Evolutionary conservation across 768 basidiomycete species (phyloP), one percentile per base, ranked within the genome.

Genomic region (Hypsizygus marmoreus): DNA sequence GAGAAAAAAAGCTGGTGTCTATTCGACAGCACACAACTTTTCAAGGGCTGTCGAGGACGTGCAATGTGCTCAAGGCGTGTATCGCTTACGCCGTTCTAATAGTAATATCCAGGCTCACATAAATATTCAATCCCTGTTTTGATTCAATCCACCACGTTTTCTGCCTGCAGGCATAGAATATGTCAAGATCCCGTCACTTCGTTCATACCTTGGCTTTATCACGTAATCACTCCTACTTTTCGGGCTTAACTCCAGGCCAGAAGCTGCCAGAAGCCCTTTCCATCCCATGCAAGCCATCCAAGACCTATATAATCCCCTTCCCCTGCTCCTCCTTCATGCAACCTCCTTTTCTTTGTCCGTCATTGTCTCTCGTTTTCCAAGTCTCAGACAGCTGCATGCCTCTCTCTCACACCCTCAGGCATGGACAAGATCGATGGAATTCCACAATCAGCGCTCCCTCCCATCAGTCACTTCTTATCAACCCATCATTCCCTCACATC

Each of bases 151-250:
- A 69, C 69, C 77, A 86, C 84, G 84, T 84, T 84, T 74, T 72
- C 68, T 82, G 84, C 84, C 84, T 86, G 81, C 82, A 85, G 83
- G 84, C 82, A 78, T 61, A 58, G 52, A 59, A 63, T 66, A 54
- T 67, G 62, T 72, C 72, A 70, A 62, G 61, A 64, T 65, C 63
- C 67, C 51, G 52, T 45, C 52, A 43, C 59, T 50, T n/a, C 61
- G 50, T 62, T 22, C 66, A 33, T 29, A 37, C 53, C 63, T 68
- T 67, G 60, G 59, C 68, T 60, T n/a, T n/a, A 64, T 79, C 78
- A 74, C 66, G 73, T 79, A 75, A 74, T 28, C 53, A 51, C 62
- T 57, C 61, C 44, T 49, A 50, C 35, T 53, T 52, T 54, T 45
- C 49, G 47, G 49, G n/a, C n/a, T n/a, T 42, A 12, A 23, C 31